Percentiles rank a stretch among this genome's conserved stretches.
Conservation (phyloP, 352 stramenopile genomes). For the Phytophthora agathidicida region DNA sequence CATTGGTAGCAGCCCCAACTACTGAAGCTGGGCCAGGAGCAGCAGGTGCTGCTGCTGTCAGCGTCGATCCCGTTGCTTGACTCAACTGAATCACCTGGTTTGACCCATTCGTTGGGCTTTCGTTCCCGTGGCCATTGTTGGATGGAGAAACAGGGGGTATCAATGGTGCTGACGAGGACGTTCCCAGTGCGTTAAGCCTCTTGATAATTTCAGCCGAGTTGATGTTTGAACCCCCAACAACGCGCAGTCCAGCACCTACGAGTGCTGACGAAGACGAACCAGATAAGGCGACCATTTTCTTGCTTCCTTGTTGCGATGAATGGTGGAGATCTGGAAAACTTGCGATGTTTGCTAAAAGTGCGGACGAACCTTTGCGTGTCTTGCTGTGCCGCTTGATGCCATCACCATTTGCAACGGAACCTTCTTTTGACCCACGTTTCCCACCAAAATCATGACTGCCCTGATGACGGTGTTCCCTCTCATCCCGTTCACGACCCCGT, state of each 20-base stretch:
- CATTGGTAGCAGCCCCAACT: not conserved
- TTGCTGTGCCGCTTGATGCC: not conserved
- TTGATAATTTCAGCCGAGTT: constrained; percentile 59
- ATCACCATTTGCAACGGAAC: not conserved
- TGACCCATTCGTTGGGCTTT: not conserved
- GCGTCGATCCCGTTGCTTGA: not conserved
- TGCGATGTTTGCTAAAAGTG: constrained; percentile 25
- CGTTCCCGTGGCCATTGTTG: constrained; percentile 12
- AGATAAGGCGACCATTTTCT: constrained; percentile 5
- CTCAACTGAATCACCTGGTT: not conserved
- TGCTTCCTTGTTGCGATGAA: not conserved
- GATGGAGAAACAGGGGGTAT: constrained; percentile 4
- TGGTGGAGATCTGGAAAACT: constrained; percentile 51
- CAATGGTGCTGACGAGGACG: constrained; percentile 44
- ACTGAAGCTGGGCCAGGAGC: constrained; percentile 1
- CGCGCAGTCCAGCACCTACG: constrained; percentile 2
- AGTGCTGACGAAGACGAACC: constrained; percentile 3
- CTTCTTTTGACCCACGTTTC: constrained; percentile 7
- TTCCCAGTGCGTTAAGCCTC: constrained; percentile 58
- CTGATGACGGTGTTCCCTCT: not conserved
- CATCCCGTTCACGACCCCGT: not conserved
- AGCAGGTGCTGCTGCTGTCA: not conserved
- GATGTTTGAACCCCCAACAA: constrained; percentile 22
- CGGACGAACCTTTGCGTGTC: constrained; percentile 15
- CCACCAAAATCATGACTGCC: not conserved